These are phyloP conservation scores for Sporisorium reilianum DNA, from an alignment of 1,284 basidiomycete genomes.

Conservation along the genomic window DNA sequence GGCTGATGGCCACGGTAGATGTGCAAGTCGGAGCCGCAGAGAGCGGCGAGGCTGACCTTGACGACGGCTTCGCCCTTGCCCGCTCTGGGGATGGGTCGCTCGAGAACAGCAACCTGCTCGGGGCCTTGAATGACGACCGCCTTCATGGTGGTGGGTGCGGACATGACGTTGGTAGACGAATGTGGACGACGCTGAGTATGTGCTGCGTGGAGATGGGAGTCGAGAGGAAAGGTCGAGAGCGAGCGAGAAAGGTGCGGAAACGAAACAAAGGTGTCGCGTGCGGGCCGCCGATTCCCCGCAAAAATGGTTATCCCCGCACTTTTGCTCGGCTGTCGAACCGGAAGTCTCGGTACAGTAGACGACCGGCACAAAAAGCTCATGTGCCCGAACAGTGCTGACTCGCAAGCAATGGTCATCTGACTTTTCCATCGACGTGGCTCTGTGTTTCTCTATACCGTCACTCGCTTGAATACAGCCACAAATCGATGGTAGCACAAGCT, in stretches of 20 bases:
- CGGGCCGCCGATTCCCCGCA: background rate
- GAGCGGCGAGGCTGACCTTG: constrained; percentile 71
- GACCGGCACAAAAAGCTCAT: constrained; percentile 76
- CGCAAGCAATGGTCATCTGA: no score
- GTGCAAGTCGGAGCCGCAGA: constrained; percentile 87
- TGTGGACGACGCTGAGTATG: background rate
- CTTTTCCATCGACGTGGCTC: no score
- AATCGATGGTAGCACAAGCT: no score
- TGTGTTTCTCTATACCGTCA: no score
- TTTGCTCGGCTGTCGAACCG: constrained; percentile 1
- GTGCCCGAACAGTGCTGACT: no score
- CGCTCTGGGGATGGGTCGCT: constrained; percentile 59
- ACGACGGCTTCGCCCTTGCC: constrained; percentile 61
- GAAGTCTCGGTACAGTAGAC: constrained; percentile 72
- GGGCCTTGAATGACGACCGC: constrained; percentile 62
- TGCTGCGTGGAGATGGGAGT: background rate
- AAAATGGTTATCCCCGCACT: constrained; percentile 14
- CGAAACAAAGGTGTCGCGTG: background rate
- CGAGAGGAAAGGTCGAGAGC: background rate
- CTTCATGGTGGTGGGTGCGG: constrained; percentile 57
- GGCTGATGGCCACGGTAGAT: constrained; percentile 56
- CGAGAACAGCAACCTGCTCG: constrained; percentile 58
- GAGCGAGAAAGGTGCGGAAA: background rate
- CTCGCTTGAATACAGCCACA: no score
- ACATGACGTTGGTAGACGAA: constrained; percentile 16